Evolutionary conservation across 495 filamentous ascomycete genomes (phyloP), one percentile per base, ranked within the genome.

Genomic region (Polyplosphaeria fusca): DNA sequence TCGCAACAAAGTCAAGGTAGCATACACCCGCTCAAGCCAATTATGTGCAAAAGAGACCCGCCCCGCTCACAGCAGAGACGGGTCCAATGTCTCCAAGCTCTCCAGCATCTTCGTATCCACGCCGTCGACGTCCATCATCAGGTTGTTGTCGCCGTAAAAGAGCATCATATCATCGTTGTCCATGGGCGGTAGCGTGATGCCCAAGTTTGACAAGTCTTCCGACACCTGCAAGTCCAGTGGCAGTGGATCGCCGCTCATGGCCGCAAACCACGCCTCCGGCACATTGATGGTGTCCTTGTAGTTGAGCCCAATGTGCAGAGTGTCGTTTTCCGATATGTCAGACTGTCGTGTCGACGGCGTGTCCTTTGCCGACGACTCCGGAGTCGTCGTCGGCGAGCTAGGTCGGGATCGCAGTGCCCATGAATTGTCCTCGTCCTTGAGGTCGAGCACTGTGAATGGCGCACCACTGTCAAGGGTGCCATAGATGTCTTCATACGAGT

Each of bases 271-370:
- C 9, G 38, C 60, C 3, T 57, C 53, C 4, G 52, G 52, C 13
- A 57, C 42, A 45, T 60, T 46, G 4, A 25, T 32, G n/a, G n/a
- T n/a, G 23, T 55, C 58, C 27, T 55, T 54, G 12, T 61, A 23
- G 18, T 37, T 37, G 39, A 65, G 14, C 37, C 50, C 40, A 49
- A 65, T 65, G 2, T 47, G 42, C 1, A 65, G 52, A 30, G 61
- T 65, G 28, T 65, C 62, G 30, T 55, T 56, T 52, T 65, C 62
- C 2, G 57, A 65, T 4, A 65, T 61, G 52, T 65, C 62, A 5
- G 52, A 57, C 24, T 61, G 48, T 1, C 62, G 51, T 0, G 57
- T 65, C 1, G 52, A 58, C 0, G 57, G 41, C 25, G 57, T 56
- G 48, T 61, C 62, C 26, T 65, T 65, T 5, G 50, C 25, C 1